These are phyloP conservation scores for Vigna mungo DNA, from an alignment of 306 rosid genomes.

Conservation along the genomic window DNA sequence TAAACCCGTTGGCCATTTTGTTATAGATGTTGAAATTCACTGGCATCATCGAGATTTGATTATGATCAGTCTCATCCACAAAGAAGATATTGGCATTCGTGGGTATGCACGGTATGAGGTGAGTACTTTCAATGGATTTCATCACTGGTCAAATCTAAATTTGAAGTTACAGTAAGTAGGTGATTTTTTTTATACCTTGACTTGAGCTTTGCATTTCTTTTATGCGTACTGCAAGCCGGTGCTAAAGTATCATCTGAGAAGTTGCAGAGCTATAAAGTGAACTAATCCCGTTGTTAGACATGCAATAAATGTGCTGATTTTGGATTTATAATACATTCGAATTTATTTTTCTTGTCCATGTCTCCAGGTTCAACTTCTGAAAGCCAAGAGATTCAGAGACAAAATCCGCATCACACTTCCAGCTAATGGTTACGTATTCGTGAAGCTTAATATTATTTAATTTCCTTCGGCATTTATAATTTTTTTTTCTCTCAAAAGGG, in stretches of 20 bases:
- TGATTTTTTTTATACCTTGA: neutral
- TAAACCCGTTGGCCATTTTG: constrained; percentile 37
- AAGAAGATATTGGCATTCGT: constrained; percentile 72
- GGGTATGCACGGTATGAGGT: constrained; percentile 81
- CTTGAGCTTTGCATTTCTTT: constrained; percentile 1
- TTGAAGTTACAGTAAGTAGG: constrained; percentile 2
- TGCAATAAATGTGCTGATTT: constrained; percentile 9
- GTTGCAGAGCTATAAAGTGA: neutral
- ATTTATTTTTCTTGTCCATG: constrained; percentile 20
- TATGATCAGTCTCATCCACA: constrained; percentile 53
- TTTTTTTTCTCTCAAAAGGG: neutral
- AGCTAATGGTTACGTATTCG: constrained; percentile 64
- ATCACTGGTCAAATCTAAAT: constrained; percentile 18
- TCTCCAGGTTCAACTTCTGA: constrained; percentile 68
- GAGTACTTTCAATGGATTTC: constrained; percentile 32
- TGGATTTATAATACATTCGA: constrained; percentile 18
- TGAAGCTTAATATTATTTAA: constrained; percentile 29
- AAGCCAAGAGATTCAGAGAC: constrained; percentile 65
- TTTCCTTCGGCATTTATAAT: constrained; percentile 14
- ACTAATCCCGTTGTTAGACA: constrained; percentile 5
- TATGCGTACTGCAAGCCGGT: constrained; percentile 4
- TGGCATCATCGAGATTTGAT: constrained; percentile 63
- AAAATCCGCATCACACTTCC: constrained; percentile 77
- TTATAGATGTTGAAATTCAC: constrained; percentile 71
- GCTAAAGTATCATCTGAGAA: constrained; percentile 19